Base-by-base conservation (phyloP, 2,329 filamentous ascomycete genomes). In the Exophiala viscosa region DNA sequence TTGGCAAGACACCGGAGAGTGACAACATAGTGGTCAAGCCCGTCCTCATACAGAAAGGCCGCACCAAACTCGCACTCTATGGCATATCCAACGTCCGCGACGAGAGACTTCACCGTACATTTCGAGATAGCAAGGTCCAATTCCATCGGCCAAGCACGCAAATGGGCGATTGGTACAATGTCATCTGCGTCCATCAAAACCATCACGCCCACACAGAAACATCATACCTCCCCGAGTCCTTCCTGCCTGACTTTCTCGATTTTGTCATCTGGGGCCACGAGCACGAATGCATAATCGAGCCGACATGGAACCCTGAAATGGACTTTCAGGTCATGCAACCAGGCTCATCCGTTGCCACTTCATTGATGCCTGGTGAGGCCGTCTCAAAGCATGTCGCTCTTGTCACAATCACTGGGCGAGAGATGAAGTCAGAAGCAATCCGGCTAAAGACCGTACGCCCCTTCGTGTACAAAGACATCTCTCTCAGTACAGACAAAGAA, bases 291-390 rank as follows among this genome's bases (percentile, higher is more conserved):
- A 69, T 92, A 6, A 95, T 99, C 59, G 85, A 96, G 40, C 93
- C 93, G 0, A 75, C 76, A 1, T 77, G 84, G 42, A 99, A 97
- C 63, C 82, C 87, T 0, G 90, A 96, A 65, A 96, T 86, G 43
- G 87, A 86, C 0, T 99, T 99, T 62, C 84, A 93, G 62, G 92
- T 99, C 58, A 96, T 99, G 83, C 93, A 99, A 65, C 93, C 93
- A 0, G 93, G 93, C 0, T 99, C 93, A 0, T 97, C 93, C 0
- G 87, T 99, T 0, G 93, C 92, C 0, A 99, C 93, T 1, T 97
- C 93, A 0, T 76, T 99, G 0, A 85, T 93, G 7, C 86, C 88
- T 0, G 91, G 91, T 23, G 93, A 99, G 71, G 88, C 93, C 0
- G 89, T 90, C 1, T 77, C 89, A 6, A 99, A 99, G 67, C 88